Base-by-base conservation (phyloP, 1,284 basidiomycete genomes). In the Rhodotorula sp. region DNA sequence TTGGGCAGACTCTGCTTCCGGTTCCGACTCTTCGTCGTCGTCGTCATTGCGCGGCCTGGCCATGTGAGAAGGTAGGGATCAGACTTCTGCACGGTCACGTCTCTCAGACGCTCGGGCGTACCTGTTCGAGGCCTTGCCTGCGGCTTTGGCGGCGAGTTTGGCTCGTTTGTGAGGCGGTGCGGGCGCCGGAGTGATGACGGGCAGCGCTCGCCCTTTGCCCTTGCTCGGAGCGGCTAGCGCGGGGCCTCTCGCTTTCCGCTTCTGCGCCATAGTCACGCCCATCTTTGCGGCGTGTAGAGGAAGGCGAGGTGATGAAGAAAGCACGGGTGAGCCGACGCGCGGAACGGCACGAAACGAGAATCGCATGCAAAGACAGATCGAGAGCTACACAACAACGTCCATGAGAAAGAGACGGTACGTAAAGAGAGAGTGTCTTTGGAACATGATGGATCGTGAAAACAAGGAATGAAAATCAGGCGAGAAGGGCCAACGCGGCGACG, bases 121-220 rank as follows among this genome's bases (percentile, higher is more conserved):
- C 69, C 69, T 29, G 47, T 70, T 70, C 16, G 69, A 70, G 15
- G 21, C 23, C n/a, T 65, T 70, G 29, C 14, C 21, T 43, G 23
- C 58, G 20, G 39, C 23, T n/a, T 5, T 20, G 31, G 34, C 48
- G 29, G 47, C 39, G 29, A 51, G 58, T 26, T 26, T 62, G 14
- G 26, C 31, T 31, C 65, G 60, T 47, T 67, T 67, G 23, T n/a
- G n/a, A 4, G 58, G 49, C 26, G 58, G 48, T n/a, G 34, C n/a
- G 34, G 63, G 54, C 20, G 46, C n/a, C 2, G 56, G 29, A 21
- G 26, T 20, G 15, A 29, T 39, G 46, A 47, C 23, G 18, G 58
- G n/a, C 12, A 47, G 23, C 23, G 58, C 46, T 47, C 39, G 39
- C 58, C 20, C 51, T 47, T 59, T 59, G 49, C 62, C 62, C 31